Conservation (phyloP, 805 yeast genomes). For the Aciculoconidium aculeatum region DNA sequence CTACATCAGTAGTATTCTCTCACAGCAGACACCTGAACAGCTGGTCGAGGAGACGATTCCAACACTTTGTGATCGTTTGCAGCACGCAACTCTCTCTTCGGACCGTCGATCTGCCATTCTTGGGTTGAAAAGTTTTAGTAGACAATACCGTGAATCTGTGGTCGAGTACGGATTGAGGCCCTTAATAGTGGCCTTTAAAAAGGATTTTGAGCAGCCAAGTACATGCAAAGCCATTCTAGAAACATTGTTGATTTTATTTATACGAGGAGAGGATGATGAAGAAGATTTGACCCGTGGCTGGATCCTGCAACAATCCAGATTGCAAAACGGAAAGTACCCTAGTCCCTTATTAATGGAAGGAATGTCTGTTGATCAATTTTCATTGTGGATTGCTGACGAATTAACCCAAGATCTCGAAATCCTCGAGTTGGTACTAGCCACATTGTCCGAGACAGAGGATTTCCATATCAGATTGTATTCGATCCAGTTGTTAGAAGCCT, state of each 20-base stretch:
- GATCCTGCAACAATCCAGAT: conserved; percentile 69
- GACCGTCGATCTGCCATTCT: conserved; percentile 90
- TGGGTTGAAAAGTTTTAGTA: conserved; percentile 80
- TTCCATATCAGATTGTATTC: conserved; percentile 79
- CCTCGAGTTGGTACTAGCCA: conserved; percentile 27
- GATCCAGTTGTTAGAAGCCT: conserved; percentile 77
- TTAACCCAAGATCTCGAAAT: conserved; percentile 51
- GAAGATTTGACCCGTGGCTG: conserved; percentile 63
- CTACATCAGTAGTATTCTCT: conserved; percentile 31
- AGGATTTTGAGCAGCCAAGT: conserved; percentile 64
- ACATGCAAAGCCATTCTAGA: conserved; percentile 78
- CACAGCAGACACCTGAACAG: conserved; percentile 29
- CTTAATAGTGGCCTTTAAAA: conserved; percentile 55
- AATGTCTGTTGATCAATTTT: conserved; percentile 70
- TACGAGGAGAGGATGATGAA: conserved; percentile 52
- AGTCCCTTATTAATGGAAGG: conserved; percentile 60
- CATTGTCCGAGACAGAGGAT: conserved; percentile 48
- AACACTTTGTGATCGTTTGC: conserved; percentile 80
- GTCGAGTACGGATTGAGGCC: conserved; percentile 82
- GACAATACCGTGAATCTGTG: conserved; percentile 86
- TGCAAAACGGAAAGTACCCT: conserved; percentile 73
- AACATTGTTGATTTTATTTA: conserved; percentile 75
- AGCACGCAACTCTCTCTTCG: conserved; percentile 71
- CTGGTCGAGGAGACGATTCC: conserved; percentile 80
- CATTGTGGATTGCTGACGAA: conserved; percentile 94